Conservation (phyloP, 2,329 filamentous ascomycete genomes). For the Huntiella abstrusa region DNA sequence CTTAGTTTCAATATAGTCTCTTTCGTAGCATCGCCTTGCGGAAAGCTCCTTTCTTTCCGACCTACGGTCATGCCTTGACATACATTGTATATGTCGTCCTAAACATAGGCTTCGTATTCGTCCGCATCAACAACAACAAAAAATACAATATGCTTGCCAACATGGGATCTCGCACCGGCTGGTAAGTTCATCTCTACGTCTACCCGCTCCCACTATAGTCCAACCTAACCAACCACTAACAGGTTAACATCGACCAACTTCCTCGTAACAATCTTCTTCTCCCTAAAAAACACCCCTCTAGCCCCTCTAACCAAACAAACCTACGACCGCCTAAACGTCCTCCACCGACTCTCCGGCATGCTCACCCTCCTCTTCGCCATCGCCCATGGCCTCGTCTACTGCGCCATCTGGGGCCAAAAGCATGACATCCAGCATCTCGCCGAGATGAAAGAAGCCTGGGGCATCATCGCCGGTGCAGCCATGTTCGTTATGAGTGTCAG, state of each 20-base stretch:
- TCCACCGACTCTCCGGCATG: constrained; percentile 35
- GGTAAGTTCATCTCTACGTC: constrained; percentile 16
- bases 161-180: constrained; percentile 21
- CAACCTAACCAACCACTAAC: not conserved
- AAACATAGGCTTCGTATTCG: constrained; percentile 19
- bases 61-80: constrained; percentile 17
- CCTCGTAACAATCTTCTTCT: constrained; percentile 31
- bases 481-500: constrained; percentile 24
- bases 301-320: constrained; percentile 33
- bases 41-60: constrained; percentile 2
- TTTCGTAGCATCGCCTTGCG: not conserved
- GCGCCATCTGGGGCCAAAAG: constrained; percentile 20
- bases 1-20: constrained; percentile 1
- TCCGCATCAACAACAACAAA: constrained; percentile 18
- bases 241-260: constrained; percentile 28
- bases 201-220: not conserved
- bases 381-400: constrained; percentile 27
- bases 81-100: constrained; percentile 17
- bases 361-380: constrained; percentile 27
- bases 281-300: constrained; percentile 39
- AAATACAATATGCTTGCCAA: constrained; percentile 17
- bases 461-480: constrained; percentile 27
- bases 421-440: constrained; percentile 18
- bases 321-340: constrained; percentile 38
- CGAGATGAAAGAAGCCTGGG: constrained; percentile 24